A percentile compares a stretch with the other conserved stretches of the same genome.
Evolutionary conservation across 345 rosid species (phyloP).

Genomic region (Rhodomyrtus tomentosa): DNA sequence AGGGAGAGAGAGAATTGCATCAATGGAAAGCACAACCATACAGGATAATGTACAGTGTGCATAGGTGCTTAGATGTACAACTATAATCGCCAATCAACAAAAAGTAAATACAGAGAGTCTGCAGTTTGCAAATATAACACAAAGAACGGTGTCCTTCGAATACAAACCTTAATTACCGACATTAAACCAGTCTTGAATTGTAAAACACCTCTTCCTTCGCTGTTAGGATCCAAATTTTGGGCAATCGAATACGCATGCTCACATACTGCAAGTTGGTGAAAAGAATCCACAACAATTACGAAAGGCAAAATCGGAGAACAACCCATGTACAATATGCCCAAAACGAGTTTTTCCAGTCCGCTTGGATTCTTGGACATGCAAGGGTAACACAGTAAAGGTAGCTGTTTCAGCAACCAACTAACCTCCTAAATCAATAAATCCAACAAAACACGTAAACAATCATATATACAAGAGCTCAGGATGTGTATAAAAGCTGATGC

Average conservation of each 20-base stretch:
- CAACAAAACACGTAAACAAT: not conserved
- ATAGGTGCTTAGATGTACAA: not conserved
- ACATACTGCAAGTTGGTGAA: constrained; percentile 51
- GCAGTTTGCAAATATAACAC: not conserved
- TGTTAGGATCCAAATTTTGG: constrained; percentile 89
- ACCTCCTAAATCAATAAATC: not conserved
- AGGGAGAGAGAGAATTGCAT: not conserved
- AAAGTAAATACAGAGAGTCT: not conserved
- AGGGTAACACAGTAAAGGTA: not conserved
- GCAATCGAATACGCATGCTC: constrained; percentile 97
- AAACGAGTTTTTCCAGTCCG: not conserved
- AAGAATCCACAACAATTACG: not conserved
- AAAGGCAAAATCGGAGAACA: not conserved
- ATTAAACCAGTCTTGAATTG: constrained; percentile 95
- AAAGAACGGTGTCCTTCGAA: not conserved
- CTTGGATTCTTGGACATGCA: not conserved
- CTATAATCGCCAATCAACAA: not conserved
- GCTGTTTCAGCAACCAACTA: not conserved
- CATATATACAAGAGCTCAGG: not conserved
- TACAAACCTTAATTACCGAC: constrained; percentile 85
- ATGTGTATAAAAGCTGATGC: not conserved
- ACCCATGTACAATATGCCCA: not conserved
- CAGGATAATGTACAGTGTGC: not conserved
- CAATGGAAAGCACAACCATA: not conserved
- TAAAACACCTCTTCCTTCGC: constrained; percentile 96